phyloP scores from a whole-genome alignment of 257 asterid species.

The Anisodus acutangulus region DNA sequence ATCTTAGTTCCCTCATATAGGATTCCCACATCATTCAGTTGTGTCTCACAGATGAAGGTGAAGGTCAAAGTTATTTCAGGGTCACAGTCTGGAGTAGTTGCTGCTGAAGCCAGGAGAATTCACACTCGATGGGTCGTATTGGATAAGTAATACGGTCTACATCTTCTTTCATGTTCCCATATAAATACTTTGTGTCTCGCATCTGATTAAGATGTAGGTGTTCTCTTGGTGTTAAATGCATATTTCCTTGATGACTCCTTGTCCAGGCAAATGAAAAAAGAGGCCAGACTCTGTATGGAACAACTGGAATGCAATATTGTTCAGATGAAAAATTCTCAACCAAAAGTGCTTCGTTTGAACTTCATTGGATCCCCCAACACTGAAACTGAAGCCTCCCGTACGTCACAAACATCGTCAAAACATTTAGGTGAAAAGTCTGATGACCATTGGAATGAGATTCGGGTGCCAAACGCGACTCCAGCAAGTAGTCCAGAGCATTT shows the following conservation, averaged over 20 bases:
- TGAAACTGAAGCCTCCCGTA: constrained; percentile 33
- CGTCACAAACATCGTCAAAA: constrained; percentile 39
- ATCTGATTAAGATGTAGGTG: not conserved
- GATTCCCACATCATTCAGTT: constrained; percentile 2
- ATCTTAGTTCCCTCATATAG: not conserved
- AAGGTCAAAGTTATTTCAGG: constrained; percentile 70
- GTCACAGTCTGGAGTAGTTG: constrained; percentile 69
- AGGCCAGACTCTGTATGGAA: constrained; percentile 68
- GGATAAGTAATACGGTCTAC: constrained; percentile 68
- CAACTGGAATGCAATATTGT: constrained; percentile 78
- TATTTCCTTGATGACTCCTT: not conserved
- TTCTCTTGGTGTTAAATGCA: constrained; percentile 6
- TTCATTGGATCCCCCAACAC: constrained; percentile 50
- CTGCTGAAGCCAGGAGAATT: constrained; percentile 73
- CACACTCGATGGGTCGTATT: constrained; percentile 76
- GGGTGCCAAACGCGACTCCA: constrained; percentile 87
- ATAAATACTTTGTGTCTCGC: not conserved
- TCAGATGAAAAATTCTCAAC: constrained; percentile 61
- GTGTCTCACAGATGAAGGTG: constrained; percentile 56
- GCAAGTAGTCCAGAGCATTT: constrained; percentile 72
- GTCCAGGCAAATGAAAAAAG: constrained; percentile 66
- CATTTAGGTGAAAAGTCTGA: constrained; percentile 35
- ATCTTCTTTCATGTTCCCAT: constrained; percentile 27
- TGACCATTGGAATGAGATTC: constrained; percentile 44
- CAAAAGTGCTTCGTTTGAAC: constrained; percentile 78